A percentile compares a stretch with the other conserved stretches of the same genome.
Evolutionary conservation across 345 rosid species (phyloP).

Genomic region (Passiflora organensis): DNA sequence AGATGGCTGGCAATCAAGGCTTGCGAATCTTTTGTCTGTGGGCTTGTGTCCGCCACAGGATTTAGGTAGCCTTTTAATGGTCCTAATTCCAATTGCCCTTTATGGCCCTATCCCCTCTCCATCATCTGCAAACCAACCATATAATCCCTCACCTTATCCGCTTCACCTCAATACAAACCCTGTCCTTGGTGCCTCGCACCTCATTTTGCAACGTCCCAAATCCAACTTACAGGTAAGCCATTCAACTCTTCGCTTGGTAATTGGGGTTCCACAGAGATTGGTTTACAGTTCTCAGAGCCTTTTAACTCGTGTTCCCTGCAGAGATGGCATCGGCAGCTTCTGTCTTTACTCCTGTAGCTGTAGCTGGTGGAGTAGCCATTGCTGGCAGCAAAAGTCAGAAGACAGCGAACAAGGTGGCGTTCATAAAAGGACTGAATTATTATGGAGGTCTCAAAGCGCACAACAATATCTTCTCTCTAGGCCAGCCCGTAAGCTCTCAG

Average conservation of each 20-base stretch:
- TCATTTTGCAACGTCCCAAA: background rate
- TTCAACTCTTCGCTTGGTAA: background rate
- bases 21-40: background rate
- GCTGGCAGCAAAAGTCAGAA: slow-evolving; percentile 6
- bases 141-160: slow-evolving; percentile 4
- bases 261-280: background rate
- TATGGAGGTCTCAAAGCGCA: slow-evolving; percentile 48
- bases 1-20: too few species aligned
- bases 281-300: background rate
- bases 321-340: slow-evolving; percentile 25
- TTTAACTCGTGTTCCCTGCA: background rate
- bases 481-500: slow-evolving; percentile 27
- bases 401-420: slow-evolving; percentile 17
- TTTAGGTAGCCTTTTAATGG: background rate
- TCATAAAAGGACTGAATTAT: slow-evolving; percentile 38
- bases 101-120: background rate
- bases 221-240: background rate
- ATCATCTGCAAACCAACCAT: slow-evolving; percentile 4
- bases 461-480: slow-evolving; percentile 33
- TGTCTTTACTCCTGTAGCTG: slow-evolving; percentile 8
- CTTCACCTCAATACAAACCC: background rate
- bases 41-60: background rate
- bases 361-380: slow-evolving; percentile 21
- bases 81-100: background rate
- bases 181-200: background rate